These are phyloP conservation scores for Aspergillus aculeatinus DNA, from an alignment of 2,329 filamentous ascomycete genomes.

Conservation along the genomic window DNA sequence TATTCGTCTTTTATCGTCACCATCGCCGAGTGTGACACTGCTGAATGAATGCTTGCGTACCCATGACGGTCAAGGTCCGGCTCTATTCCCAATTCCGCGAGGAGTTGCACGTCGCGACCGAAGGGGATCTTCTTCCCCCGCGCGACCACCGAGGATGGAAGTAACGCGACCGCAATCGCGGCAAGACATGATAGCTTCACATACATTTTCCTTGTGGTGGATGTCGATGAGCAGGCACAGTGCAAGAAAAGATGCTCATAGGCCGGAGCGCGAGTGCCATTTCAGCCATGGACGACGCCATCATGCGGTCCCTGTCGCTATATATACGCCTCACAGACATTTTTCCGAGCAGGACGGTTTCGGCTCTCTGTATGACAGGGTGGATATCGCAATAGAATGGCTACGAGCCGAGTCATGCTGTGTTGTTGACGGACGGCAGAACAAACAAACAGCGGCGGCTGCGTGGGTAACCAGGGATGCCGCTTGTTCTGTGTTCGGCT, in stretches of 20 bases:
- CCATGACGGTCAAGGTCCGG: not conserved
- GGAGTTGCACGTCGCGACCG: not conserved
- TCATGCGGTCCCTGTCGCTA: not conserved
- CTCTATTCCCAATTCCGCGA: not conserved
- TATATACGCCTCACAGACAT: not conserved
- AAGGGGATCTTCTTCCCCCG: not conserved
- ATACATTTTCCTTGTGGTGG: not conserved
- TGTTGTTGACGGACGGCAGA: not conserved
- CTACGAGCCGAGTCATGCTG: not conserved
- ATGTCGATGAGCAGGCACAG: not conserved
- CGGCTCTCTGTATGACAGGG: not conserved
- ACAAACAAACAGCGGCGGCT: not conserved
- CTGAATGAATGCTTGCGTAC: not conserved
- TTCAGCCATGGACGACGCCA: not conserved
- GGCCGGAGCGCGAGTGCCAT: not conserved
- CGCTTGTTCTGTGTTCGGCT: not conserved
- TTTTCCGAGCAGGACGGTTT: constrained; percentile 4
- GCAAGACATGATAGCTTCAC: not conserved
- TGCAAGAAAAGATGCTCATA: not conserved
- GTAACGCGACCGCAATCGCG: not conserved
- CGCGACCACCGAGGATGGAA: not conserved
- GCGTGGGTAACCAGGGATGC: not conserved
- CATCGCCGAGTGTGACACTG: constrained; percentile 1
- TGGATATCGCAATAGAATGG: not conserved
- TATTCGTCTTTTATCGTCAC: not conserved